These are phyloP conservation scores for Eutrema yunnanense DNA, from an alignment of 345 rosid species.

Conservation along the genomic window DNA sequence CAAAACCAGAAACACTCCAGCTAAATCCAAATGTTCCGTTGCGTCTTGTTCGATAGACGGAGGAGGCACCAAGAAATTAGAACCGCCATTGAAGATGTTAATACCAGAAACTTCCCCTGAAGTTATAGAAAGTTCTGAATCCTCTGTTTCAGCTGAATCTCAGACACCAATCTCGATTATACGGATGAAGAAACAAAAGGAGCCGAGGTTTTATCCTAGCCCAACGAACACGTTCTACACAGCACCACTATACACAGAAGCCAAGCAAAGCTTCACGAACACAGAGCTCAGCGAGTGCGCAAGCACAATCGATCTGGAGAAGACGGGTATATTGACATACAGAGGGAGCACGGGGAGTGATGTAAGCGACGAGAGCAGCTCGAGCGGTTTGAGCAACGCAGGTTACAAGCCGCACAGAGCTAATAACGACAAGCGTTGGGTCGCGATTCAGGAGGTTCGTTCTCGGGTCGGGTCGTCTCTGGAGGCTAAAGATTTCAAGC, in stretches of 20 bases:
- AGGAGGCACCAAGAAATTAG: constrained; percentile 34
- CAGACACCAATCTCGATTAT: constrained; percentile 30
- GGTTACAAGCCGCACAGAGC: constrained; percentile 80
- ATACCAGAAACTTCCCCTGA: constrained; percentile 26
- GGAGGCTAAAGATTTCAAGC: constrained; percentile 51
- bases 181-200: constrained; percentile 37
- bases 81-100: constrained; percentile 31
- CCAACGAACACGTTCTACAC: constrained; percentile 59
- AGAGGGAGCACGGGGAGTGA: constrained; percentile 87
- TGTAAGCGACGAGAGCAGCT: constrained; percentile 87
- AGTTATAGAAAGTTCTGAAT: constrained; percentile 33
- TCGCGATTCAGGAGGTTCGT: constrained; percentile 67
- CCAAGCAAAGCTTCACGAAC: constrained; percentile 73
- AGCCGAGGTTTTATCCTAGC: constrained; percentile 43
- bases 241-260: constrained; percentile 44
- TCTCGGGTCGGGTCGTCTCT: constrained; percentile 41
- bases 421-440: constrained; percentile 76
- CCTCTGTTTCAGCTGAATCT: constrained; percentile 38
- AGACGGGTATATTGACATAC: constrained; percentile 37
- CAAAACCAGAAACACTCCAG: constrained; percentile 34
- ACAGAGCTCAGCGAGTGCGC: constrained; percentile 64
- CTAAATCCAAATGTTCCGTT: constrained; percentile 30
- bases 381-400: constrained; percentile 60
- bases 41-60: constrained; percentile 38
- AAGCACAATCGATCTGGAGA: constrained; percentile 59